phyloP scores from a whole-genome alignment of 768 basidiomycete genomes.

The Mycena chlorophos region DNA sequence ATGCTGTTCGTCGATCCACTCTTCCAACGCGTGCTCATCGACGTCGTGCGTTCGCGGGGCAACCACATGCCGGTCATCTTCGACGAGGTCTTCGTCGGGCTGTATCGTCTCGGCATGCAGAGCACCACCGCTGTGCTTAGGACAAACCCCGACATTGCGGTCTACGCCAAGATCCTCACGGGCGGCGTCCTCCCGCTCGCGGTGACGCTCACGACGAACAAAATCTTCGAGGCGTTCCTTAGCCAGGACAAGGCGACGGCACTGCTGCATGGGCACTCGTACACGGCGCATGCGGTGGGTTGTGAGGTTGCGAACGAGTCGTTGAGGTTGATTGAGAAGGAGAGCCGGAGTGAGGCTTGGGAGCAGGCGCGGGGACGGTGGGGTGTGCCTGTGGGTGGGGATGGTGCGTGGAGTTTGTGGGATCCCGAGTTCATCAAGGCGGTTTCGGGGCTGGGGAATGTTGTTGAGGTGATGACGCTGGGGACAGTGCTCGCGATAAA shows the following conservation, averaged over 20 bases:
- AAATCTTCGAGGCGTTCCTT: slow-evolving; percentile 79
- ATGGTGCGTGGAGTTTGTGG: slow-evolving; percentile 84
- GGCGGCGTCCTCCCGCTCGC: slow-evolving; percentile 89
- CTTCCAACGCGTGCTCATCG: slow-evolving; percentile 86
- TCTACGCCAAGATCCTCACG: slow-evolving; percentile 91
- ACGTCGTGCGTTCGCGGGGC: slow-evolving; percentile 62
- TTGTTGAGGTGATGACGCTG: slow-evolving; percentile 81
- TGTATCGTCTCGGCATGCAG: slow-evolving; percentile 81
- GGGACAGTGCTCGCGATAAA: slow-evolving; percentile 85
- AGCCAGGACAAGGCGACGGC: slow-evolving; percentile 79
- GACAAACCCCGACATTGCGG: slow-evolving; percentile 80
- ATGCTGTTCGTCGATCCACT: slow-evolving; percentile 98
- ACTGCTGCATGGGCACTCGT: slow-evolving; percentile 91
- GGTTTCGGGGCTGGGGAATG: slow-evolving; percentile 55
- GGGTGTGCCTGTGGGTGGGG: slow-evolving; percentile 30
- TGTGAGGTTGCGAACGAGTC: slow-evolving; percentile 89
- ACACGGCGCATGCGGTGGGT: slow-evolving; percentile 91
- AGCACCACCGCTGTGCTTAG: slow-evolving; percentile 68
- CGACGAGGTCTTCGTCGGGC: slow-evolving; percentile 93
- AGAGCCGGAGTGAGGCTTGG: slow-evolving; percentile 57
- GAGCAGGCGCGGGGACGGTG: slow-evolving; percentile 58
- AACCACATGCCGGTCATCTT: slow-evolving; percentile 78
- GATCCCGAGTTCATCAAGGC: slow-evolving; percentile 65
- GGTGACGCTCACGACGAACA: slow-evolving; percentile 77
- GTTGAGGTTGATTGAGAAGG: slow-evolving; percentile 60